Evolutionary conservation across 129 eudicot genomes (phyloP).

Genomic region (Scalesia atractyloides): DNA sequence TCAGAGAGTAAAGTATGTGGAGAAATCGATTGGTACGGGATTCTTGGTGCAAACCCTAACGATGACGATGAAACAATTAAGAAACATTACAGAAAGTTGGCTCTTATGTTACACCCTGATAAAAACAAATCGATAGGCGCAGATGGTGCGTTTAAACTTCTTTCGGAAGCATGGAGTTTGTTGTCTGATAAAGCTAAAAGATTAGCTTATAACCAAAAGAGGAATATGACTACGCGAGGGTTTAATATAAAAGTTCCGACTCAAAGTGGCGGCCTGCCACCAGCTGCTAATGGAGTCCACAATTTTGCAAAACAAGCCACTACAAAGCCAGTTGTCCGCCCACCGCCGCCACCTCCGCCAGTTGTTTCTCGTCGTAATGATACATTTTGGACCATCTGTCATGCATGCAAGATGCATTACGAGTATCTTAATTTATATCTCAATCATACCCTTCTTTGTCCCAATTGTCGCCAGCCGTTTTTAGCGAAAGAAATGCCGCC

Average conservation of each 20-base stretch:
- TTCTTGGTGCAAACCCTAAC: slow-evolving; percentile 59
- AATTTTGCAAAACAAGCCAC: slow-evolving; percentile 36
- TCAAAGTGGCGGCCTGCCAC: slow-evolving; percentile 47
- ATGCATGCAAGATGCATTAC: slow-evolving; percentile 84
- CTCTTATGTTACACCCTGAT: slow-evolving; percentile 84
- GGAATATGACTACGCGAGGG: slow-evolving; percentile 39
- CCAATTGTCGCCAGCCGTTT: slow-evolving; percentile 76
- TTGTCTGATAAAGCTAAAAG: slow-evolving; percentile 71
- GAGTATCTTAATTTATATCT: slow-evolving; percentile 75
- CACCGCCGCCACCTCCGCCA: slow-evolving; percentile 34
- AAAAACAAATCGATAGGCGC: slow-evolving; percentile 81
- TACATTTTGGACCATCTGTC: slow-evolving; percentile 92
- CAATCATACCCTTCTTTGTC: slow-evolving; percentile 76
- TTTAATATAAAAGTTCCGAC: slow-evolving; percentile 44
- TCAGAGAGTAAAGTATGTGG: slow-evolving; percentile 67
- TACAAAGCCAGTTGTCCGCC: slow-evolving; percentile 35
- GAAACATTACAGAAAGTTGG: slow-evolving; percentile 65
- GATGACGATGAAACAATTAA: slow-evolving; percentile 69
- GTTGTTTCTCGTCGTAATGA: slow-evolving; percentile 43
- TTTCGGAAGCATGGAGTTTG: slow-evolving; percentile 71
- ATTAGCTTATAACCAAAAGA: slow-evolving; percentile 58
- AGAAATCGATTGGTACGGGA: slow-evolving; percentile 74
- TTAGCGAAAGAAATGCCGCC: slow-evolving; percentile 75
- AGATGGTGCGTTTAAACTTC: slow-evolving; percentile 42
- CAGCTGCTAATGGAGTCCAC: slow-evolving; percentile 49